Evolutionary conservation across 2,329 filamentous ascomycete species (phyloP).

Genomic region (Pseudogymnoascus sp.): DNA sequence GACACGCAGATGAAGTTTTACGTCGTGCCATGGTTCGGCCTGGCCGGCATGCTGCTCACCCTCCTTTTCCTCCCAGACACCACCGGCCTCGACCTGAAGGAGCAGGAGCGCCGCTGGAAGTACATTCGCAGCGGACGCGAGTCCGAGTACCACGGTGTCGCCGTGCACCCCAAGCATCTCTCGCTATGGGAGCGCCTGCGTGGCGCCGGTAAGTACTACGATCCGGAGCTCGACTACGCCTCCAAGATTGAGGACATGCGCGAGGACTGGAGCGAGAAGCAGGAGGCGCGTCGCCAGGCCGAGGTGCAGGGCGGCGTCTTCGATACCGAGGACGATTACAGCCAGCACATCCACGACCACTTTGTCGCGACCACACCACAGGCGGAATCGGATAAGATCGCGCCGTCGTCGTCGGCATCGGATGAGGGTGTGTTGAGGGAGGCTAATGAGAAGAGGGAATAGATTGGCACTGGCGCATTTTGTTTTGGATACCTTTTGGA

Average conservation of each 20-base stretch:
- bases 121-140: constrained; percentile 74
- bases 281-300: constrained; percentile 26
- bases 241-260: constrained; percentile 79
- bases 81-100: constrained; percentile 90
- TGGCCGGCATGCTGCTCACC: constrained; percentile 76
- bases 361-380: constrained; percentile 13
- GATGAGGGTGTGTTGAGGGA: neutral
- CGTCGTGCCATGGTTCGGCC: constrained; percentile 91
- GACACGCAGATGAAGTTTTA: constrained; percentile 76
- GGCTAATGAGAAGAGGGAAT: neutral
- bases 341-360: constrained; percentile 18
- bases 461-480: neutral
- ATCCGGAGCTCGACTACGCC: constrained; percentile 74
- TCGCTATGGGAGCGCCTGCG: constrained; percentile 78
- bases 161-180: constrained; percentile 81
- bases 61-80: constrained; percentile 89
- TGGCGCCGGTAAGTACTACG: constrained; percentile 73
- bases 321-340: constrained; percentile 20
- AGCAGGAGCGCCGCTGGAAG: constrained; percentile 88
- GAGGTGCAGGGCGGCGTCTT: constrained; percentile 21
- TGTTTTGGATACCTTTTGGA: constrained; percentile 2
- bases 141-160: constrained; percentile 84
- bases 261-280: constrained; percentile 51
- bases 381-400: neutral
- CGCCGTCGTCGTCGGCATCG: neutral